phyloP scores from a whole-genome alignment of 2,329 filamentous ascomycete genomes.

The Alternaria tenuissima region DNA sequence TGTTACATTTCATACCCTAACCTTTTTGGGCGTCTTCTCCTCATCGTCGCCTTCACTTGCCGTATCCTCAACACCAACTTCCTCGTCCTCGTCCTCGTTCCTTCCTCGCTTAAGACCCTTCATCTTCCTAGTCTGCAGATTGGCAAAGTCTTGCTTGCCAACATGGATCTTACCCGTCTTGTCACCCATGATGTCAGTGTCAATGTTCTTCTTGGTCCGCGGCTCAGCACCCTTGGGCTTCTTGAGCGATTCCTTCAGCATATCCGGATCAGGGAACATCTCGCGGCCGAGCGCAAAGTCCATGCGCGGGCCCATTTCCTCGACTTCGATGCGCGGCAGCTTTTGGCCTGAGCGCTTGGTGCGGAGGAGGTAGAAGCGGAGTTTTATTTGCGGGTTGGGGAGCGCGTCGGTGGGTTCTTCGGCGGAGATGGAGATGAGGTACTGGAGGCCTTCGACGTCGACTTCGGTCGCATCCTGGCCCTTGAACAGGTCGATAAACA shows the following conservation, averaged over 20 bases:
- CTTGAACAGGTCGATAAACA: constrained; percentile 91
- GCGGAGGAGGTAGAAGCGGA: constrained; percentile 84
- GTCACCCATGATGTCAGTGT: constrained; percentile 89
- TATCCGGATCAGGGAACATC: constrained; percentile 77
- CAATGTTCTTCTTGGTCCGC: constrained; percentile 94
- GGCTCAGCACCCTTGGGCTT: constrained; percentile 79
- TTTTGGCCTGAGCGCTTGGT: constrained; percentile 88
- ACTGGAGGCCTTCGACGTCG: constrained; percentile 94
- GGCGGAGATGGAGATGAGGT: constrained; percentile 82
- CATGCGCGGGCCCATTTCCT: constrained; percentile 94
- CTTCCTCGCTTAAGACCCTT: constrained; percentile 92
- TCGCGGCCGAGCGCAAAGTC: constrained; percentile 87
- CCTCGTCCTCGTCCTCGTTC: constrained; percentile 39
- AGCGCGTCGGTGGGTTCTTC: constrained; percentile 61
- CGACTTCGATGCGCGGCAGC: constrained; percentile 88
- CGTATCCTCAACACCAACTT: constrained; percentile 31
- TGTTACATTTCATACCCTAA: constrained; percentile 22
- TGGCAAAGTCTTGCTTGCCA: constrained; percentile 84
- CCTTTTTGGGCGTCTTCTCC: constrained; percentile 39
- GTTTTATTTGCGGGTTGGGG: constrained; percentile 60
- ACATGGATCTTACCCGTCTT: constrained; percentile 94
- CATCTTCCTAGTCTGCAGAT: constrained; percentile 97
- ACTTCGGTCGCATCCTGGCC: constrained; percentile 81
- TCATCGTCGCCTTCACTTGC: constrained; percentile 30
- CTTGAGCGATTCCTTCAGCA: constrained; percentile 91